Evolutionary conservation across 768 basidiomycete genomes (phyloP).

Genomic region (Rhodotorula toruloides): DNA sequence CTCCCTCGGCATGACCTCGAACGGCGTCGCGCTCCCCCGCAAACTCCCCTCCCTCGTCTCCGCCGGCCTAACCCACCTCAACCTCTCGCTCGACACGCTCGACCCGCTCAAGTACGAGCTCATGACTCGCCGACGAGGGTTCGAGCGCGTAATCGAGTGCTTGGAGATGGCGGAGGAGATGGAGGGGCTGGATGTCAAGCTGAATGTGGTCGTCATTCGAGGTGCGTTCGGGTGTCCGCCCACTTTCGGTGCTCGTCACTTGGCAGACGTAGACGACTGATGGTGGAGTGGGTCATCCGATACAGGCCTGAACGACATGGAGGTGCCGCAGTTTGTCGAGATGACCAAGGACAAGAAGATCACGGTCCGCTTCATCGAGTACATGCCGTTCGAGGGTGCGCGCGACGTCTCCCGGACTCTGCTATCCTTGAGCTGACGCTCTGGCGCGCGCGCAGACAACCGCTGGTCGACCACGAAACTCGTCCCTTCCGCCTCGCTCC

Average conservation of each 20-base stretch:
- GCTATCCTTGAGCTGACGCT: not conserved
- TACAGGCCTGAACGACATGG: conserved; percentile 64
- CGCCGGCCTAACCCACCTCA: conserved; percentile 71
- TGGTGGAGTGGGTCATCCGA: not conserved
- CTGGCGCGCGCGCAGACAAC: conserved; percentile 57
- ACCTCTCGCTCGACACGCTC: conserved; percentile 68
- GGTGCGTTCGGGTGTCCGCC: conserved; percentile 44
- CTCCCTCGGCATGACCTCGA: conserved; percentile 78
- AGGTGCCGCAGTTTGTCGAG: conserved; percentile 71
- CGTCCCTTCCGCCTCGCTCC: conserved; percentile 65
- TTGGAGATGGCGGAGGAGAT: conserved; percentile 56
- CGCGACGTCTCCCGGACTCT: not conserved
- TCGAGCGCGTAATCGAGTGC: conserved; percentile 63
- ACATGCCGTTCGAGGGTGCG: conserved; percentile 85
- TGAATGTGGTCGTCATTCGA: conserved; percentile 78
- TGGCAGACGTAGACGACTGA: too few species aligned
- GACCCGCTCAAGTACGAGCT: conserved; percentile 82
- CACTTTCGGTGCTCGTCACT: not conserved
- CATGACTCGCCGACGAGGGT: conserved; percentile 67
- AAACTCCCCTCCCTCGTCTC: conserved; percentile 63
- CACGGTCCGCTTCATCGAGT: conserved; percentile 82
- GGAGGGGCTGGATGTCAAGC: conserved; percentile 55
- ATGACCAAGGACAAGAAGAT: conserved; percentile 62
- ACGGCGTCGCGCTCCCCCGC: conserved; percentile 70
- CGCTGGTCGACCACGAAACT: conserved; percentile 78